Percentiles rank a stretch among this genome's conserved stretches.
Evolutionary conservation across 192 early-diverging fungal genomes (phyloP).

Genomic region (Mortierella hygrophila): DNA sequence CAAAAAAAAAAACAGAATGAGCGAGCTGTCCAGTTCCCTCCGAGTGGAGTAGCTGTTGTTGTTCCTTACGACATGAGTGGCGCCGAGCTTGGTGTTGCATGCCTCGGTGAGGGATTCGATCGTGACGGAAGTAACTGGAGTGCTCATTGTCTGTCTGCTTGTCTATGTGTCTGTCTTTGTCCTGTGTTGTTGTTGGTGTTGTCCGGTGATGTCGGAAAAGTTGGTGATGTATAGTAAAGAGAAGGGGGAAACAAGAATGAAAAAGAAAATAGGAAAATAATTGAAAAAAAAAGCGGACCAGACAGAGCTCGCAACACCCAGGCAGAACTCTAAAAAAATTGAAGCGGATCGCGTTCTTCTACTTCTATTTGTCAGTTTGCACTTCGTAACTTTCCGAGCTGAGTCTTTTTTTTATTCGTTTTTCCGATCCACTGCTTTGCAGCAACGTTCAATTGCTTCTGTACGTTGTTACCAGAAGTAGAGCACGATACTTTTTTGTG

Average conservation of each 20-base stretch:
- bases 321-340: not conserved
- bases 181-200: not conserved
- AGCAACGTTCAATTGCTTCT: too few species aligned
- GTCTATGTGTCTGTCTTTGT: not conserved
- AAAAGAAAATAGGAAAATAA: not conserved
- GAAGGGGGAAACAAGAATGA: not conserved
- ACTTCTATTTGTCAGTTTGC: not conserved
- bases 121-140: conserved; percentile 44
- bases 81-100: conserved; percentile 37
- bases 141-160: conserved; percentile 18
- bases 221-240: not conserved
- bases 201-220: not conserved
- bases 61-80: conserved; percentile 49
- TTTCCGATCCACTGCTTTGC: not conserved
- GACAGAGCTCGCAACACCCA: not conserved
- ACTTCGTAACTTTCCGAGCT: not conserved
- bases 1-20: not conserved
- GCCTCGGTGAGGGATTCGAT: conserved; percentile 51
- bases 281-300: not conserved
- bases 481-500: not conserved
- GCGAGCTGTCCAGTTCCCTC: too few species aligned
- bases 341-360: not conserved
- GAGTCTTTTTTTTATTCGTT: not conserved
- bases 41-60: too few species aligned
- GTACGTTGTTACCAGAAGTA: not conserved